Evolutionary conservation across 176 grass and related monocot species (phyloP).

Genomic region (Musa troglodytarum): DNA sequence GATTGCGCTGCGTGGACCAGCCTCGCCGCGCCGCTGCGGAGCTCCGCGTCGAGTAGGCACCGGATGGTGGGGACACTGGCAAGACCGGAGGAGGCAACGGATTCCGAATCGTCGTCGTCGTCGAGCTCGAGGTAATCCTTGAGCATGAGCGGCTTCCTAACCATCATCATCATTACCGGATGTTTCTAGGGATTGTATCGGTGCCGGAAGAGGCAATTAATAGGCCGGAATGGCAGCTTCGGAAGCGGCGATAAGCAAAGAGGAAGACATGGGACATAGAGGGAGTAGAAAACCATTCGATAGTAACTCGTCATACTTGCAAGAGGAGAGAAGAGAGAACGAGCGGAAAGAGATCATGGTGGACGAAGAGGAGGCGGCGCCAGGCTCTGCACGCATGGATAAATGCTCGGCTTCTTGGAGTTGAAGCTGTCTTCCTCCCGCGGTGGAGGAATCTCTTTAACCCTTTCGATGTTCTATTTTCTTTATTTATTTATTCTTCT

Average conservation of each 20-base stretch:
- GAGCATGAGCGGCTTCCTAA: slow-evolving; percentile 55
- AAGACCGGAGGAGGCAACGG: slow-evolving; percentile 29
- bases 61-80: slow-evolving; percentile 34
- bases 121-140: slow-evolving; percentile 96
- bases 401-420: background rate
- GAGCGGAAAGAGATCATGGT: too few species aligned
- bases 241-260: background rate
- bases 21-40: slow-evolving; percentile 17
- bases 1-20: background rate
- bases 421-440: background rate
- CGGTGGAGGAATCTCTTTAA: background rate
- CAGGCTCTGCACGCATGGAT: background rate
- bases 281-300: background rate
- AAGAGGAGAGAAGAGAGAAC: too few species aligned
- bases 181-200: background rate
- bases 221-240: background rate
- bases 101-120: slow-evolving; percentile 31
- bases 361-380: background rate
- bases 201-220: background rate
- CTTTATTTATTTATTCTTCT: background rate
- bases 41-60: slow-evolving; percentile 31
- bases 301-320: background rate
- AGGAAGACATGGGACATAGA: background rate
- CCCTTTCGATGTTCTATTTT: background rate
- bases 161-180: background rate